Base-by-base conservation (phyloP, 495 filamentous ascomycete species). In the Podospora conica region DNA sequence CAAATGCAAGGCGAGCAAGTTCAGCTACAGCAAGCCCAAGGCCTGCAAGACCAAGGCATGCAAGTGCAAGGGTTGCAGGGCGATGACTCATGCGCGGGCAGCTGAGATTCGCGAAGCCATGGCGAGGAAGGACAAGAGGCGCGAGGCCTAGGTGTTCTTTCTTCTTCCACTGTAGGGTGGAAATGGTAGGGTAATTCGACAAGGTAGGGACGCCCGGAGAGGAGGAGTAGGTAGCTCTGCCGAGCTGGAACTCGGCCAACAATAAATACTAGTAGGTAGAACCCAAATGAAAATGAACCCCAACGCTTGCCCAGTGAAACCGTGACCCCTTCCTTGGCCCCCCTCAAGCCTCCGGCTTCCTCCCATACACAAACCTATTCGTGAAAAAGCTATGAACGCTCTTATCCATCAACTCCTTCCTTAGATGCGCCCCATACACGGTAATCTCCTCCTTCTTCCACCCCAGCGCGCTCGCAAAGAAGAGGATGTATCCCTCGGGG, bases 401-500 rank as follows among this genome's bases (percentile, higher is more conserved):
- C 61, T 28, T 22, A 18, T 21, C 24, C 18, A 11, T n/a, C 53
- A 63, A 31, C 53, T 63, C 61, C 18, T 25, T 27, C 24, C 23
- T 55, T 18, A 63, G 12, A 21, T 63, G 23, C n/a, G 65, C 66
- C 11, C 63, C 12, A 48, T 68, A 74, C n/a, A 60, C 65, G 1
- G 60, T 23, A 15, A 69, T 68, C 57, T 69, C 59, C 9, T 61
- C 22, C 6, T 22, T 54, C 8, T 68, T 67, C 65, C 76, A 77
- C 8, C 69, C 71, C 3, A 76, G 69, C n/a, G 67, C 66, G 33
- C 62, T 64, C 65, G 72, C 77, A 66, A 74, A 67, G 61, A 68
- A 77, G 67, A 77, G 55, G 23, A 76, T 68, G 21, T 68, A 71
- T 61, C 65, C 67, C 24, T 77, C 76, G 1, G 74, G 29, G 40